phyloP scores from a whole-genome alignment of 805 yeast genomes.

The Citeromyces matritensis region DNA sequence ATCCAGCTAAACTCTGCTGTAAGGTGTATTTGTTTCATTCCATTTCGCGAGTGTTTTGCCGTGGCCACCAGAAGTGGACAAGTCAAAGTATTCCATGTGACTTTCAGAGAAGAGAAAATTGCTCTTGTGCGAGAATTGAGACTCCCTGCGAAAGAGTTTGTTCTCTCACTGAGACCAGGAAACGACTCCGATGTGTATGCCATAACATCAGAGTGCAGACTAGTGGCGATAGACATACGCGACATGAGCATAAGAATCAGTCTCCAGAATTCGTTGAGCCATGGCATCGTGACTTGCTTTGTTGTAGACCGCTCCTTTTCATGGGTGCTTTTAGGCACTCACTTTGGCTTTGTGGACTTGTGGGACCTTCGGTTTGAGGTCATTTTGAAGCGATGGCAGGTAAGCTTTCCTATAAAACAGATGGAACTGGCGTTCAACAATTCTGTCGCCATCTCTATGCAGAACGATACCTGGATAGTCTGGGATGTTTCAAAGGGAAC shows the following conservation, averaged over 20 bases:
- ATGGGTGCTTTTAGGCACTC: conserved; percentile 68
- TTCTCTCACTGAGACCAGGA: not conserved
- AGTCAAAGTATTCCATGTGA: conserved; percentile 25
- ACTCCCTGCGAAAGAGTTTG: not conserved
- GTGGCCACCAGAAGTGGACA: conserved; percentile 34
- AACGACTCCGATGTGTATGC: conserved; percentile 29
- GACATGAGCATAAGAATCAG: conserved; percentile 26
- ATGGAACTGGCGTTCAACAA: too few species aligned
- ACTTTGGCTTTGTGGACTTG: conserved; percentile 54
- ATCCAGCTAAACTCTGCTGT: conserved; percentile 34
- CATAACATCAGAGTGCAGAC: conserved; percentile 27
- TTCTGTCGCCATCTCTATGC: too few species aligned
- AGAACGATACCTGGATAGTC: too few species aligned
- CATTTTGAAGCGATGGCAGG: conserved; percentile 43
- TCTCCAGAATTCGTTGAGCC: conserved; percentile 39
- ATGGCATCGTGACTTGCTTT: conserved; percentile 55
- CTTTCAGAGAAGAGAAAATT: conserved; percentile 7
- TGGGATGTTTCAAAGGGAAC: too few species aligned
- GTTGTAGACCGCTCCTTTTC: conserved; percentile 31
- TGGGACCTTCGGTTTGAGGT: conserved; percentile 72
- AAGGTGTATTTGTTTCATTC: conserved; percentile 31
- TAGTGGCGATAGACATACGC: conserved; percentile 43
- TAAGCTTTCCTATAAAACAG: conserved; percentile 27
- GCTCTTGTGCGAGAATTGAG: conserved; percentile 4
- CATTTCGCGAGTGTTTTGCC: conserved; percentile 40